Conservation (phyloP, 768 basidiomycete genomes). For the Auriscalpium vulgare region DNA sequence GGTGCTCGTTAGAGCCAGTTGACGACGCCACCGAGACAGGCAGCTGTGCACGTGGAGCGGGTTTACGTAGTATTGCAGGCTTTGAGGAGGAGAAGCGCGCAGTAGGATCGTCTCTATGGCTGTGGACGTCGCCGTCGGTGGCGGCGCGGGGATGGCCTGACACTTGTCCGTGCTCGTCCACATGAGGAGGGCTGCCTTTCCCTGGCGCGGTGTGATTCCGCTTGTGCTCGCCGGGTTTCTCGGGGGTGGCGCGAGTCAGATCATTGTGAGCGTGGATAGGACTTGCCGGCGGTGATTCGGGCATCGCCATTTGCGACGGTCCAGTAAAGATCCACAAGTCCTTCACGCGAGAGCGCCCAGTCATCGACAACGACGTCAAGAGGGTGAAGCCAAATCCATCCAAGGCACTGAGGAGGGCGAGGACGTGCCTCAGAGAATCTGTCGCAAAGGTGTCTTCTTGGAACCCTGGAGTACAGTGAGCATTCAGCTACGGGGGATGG, state of each 20-base stretch:
- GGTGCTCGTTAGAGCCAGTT: constrained; percentile 21
- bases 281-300: constrained; percentile 28
- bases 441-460: constrained; percentile 69
- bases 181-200: neutral
- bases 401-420: constrained; percentile 56
- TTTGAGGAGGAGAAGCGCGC: constrained; percentile 17
- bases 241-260: constrained; percentile 13
- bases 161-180: neutral
- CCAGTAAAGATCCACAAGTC: constrained; percentile 76
- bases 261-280: constrained; percentile 29
- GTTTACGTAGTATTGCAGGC: constrained; percentile 47
- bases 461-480: constrained; percentile 46
- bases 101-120: neutral
- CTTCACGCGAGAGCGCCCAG: constrained; percentile 63
- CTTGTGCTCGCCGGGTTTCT: constrained; percentile 6
- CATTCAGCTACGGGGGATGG: constrained; percentile 13
- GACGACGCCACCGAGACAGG: constrained; percentile 42
- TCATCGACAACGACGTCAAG: constrained; percentile 61
- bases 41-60: constrained; percentile 54
- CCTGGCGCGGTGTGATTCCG: constrained; percentile 1
- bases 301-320: constrained; percentile 26
- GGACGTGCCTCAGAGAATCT: constrained; percentile 66
- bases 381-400: constrained; percentile 63
- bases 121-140: constrained; percentile 7
- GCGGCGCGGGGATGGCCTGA: constrained; percentile 7